phyloP scores from a whole-genome alignment of 495 filamentous ascomycete genomes.

The Aspergillus bridgeri region DNA sequence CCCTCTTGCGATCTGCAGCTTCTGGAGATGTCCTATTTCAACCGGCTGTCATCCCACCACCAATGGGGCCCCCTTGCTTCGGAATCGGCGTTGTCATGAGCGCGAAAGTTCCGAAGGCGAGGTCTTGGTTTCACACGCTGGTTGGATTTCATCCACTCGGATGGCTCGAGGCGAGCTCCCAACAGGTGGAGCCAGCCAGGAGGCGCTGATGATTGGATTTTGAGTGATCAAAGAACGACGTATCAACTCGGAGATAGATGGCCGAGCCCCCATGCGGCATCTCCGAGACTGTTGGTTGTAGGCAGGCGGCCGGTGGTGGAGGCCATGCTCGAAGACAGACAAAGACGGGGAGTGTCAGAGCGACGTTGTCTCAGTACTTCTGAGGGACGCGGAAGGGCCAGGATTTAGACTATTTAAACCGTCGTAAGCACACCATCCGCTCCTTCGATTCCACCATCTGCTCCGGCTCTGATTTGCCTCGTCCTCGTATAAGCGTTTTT shows the following conservation, averaged over 20 bases:
- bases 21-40: neutral
- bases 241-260: neutral
- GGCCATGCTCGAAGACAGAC: neutral
- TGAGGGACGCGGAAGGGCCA: neutral
- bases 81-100: neutral
- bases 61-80: neutral
- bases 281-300: neutral
- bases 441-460: neutral
- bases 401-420: neutral
- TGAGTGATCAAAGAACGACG: neutral
- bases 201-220: neutral
- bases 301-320: neutral
- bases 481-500: neutral
- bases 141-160: neutral
- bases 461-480: slow-evolving; percentile 1
- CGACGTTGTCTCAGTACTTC: too few relatives aligned
- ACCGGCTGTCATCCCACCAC: neutral
- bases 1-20: neutral
- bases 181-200: neutral
- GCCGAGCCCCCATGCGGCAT: neutral
- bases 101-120: neutral
- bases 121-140: neutral
- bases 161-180: neutral
- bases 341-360: too few relatives aligned
- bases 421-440: slow-evolving; percentile 1